phyloP scores from a whole-genome alignment of 1,284 basidiomycete species.

The Leccinum insolens region DNA sequence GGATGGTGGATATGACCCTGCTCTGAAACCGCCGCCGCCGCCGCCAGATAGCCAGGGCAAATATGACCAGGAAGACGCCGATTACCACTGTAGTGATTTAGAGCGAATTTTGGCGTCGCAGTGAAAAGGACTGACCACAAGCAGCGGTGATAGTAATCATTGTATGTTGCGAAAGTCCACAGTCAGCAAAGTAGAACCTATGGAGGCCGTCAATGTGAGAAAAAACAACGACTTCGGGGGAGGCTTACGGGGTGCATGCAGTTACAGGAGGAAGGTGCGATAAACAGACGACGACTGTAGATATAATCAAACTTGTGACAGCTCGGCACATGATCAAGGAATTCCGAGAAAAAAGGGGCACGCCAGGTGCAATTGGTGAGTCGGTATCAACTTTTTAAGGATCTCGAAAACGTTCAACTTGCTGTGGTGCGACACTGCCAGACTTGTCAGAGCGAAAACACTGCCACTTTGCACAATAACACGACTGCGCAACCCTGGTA shows the following conservation, averaged over 20 bases:
- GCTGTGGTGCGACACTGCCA: background rate
- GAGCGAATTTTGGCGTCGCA: background rate
- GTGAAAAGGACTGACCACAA: constrained; percentile 16
- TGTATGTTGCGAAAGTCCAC: constrained; percentile 1
- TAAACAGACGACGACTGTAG: constrained; percentile 1
- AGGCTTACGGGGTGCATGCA: constrained; percentile 22
- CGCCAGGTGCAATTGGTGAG: background rate
- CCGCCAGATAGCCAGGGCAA: background rate
- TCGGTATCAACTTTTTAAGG: background rate
- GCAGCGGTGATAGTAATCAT: background rate
- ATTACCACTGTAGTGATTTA: constrained; percentile 9
- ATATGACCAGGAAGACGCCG: background rate
- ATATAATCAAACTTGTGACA: background rate
- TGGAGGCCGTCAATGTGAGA: constrained; percentile 1
- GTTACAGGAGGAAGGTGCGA: constrained; percentile 14
- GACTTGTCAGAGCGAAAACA: background rate
- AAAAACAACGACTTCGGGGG: background rate
- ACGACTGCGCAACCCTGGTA: background rate
- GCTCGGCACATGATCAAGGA: background rate
- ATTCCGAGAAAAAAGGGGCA: background rate
- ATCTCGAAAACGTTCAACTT: background rate
- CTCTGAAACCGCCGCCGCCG: constrained; percentile 10
- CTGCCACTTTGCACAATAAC: background rate
- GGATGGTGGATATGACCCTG: background rate
- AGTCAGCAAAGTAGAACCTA: constrained; percentile 1